These are phyloP conservation scores for Talaromyces amestolkiae DNA, from an alignment of 2,329 filamentous ascomycete species.

Conservation along the genomic window DNA sequence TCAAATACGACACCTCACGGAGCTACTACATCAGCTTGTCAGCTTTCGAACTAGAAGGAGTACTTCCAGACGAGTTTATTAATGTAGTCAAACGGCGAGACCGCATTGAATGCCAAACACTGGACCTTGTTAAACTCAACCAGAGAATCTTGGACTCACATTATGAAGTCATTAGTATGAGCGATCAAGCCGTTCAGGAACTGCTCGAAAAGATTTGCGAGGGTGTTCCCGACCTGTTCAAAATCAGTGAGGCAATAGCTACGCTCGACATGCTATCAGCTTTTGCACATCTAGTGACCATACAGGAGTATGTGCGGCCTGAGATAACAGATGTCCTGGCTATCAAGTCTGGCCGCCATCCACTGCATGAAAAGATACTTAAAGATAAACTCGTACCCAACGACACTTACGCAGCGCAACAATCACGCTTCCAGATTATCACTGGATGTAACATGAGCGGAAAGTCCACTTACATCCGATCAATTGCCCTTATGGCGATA, in stretches of 20 bases:
- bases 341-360: conserved; percentile 72
- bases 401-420: conserved; percentile 78
- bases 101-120: conserved; percentile 81
- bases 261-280: conserved; percentile 81
- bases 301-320: conserved; percentile 66
- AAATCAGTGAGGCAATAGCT: conserved; percentile 79
- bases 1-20: conserved; percentile 74
- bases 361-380: conserved; percentile 72
- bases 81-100: conserved; percentile 71
- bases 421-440: conserved; percentile 84
- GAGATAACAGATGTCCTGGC: conserved; percentile 67
- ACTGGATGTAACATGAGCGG: conserved; percentile 98
- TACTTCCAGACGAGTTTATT: conserved; percentile 68
- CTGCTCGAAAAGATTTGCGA: conserved; percentile 70
- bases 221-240: conserved; percentile 72
- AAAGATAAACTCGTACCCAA: conserved; percentile 75
- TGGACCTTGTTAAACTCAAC: conserved; percentile 79
- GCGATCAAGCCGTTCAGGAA: conserved; percentile 70
- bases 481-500: conserved; percentile 76
- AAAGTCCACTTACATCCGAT: conserved; percentile 91
- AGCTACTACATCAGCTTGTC: conserved; percentile 75
- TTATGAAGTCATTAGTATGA: conserved; percentile 78
- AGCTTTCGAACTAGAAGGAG: conserved; percentile 58
- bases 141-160: conserved; percentile 75
- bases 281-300: conserved; percentile 72